phyloP scores from a whole-genome alignment of 805 yeast species.

The Yarrowia phangngaensis region DNA sequence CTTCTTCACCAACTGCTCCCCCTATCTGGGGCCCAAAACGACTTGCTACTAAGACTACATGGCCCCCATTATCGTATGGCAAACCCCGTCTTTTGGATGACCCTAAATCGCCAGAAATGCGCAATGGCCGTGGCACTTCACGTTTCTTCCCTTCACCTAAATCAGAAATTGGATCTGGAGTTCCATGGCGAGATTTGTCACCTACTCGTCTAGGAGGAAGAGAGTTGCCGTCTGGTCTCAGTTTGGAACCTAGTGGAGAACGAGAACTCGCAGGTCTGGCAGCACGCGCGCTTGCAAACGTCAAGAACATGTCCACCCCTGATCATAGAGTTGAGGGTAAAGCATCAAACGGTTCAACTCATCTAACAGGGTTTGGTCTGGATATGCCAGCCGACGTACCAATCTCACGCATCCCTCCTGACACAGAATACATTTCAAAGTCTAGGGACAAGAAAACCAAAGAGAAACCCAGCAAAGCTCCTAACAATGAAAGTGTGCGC shows the following conservation, averaged over 20 bases:
- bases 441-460: slow-evolving; percentile 1
- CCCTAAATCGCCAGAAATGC: slow-evolving; percentile 16
- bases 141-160: slow-evolving; percentile 24
- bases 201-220: slow-evolving; percentile 13
- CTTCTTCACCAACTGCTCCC: neutral
- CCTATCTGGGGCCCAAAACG: slow-evolving; percentile 21
- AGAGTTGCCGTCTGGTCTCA: slow-evolving; percentile 7
- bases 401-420: slow-evolving; percentile 25
- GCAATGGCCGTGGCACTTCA: slow-evolving; percentile 22
- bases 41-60: slow-evolving; percentile 6
- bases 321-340: neutral
- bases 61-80: slow-evolving; percentile 16
- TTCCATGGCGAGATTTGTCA: slow-evolving; percentile 12
- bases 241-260: slow-evolving; percentile 16
- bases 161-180: slow-evolving; percentile 16
- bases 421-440: slow-evolving; percentile 20
- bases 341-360: slow-evolving; percentile 3
- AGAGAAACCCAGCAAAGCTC: too few relatives aligned
- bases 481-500: slow-evolving; percentile 11
- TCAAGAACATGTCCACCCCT: slow-evolving; percentile 1
- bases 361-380: slow-evolving; percentile 21
- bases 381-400: slow-evolving; percentile 25
- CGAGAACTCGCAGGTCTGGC: slow-evolving; percentile 15
- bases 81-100: slow-evolving; percentile 22
- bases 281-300: slow-evolving; percentile 9